Base-by-base conservation (phyloP, 805 yeast species). In the Candida ulmi region DNA sequence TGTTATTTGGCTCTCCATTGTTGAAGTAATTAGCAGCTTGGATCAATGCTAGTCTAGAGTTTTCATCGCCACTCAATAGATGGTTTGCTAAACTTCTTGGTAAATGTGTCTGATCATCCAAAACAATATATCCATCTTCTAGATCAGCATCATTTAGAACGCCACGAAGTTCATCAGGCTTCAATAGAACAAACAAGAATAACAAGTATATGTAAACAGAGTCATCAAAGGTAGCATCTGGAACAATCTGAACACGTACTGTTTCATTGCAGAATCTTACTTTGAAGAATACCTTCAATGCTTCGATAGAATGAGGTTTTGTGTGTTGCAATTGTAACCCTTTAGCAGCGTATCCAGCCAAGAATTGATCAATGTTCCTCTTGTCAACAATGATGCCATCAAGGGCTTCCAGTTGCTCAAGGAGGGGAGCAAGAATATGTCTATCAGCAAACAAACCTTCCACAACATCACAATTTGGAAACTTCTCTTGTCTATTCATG, bases 291-390 rank as follows among this genome's bases (percentile, higher is more conserved):
- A 58, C 51, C 36, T 63, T 65, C 48, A 81, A 51, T 18, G 74
- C 64, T 1, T 60, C 62, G 26, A 75, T 52, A 0, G 85, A 72
- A 3, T 68, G 61, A 9, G 68, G 70, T 41, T 71, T 73, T 17
- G 80, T 66, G 40, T 74, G 78, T 8, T 87, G 77, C 8, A 76
- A 59, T 28, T 74, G 71, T 30, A 82, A 57, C 0, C 90, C 91
- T 51, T 73, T 78, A 4, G 74, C 63, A 16, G 76, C 58, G 17
- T 72, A 51, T 33, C 66, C 63, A 24, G 76, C 55, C 27, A 82
- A 54, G 16, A 76, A 65, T 23, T 69, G 66, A 40, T 80, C 78
- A 46, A 81, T 70, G 50, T 74, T 79, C 2, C 62, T 62, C 25
- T 54, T 55, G 1, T 65, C 62, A 40, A 80, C 57, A 9, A 48